Percentiles rank a stretch among this genome's conserved stretches.
These are phyloP conservation scores for Soucietia sequanensis DNA, from an alignment of 805 yeast species.

Conservation along the genomic window DNA sequence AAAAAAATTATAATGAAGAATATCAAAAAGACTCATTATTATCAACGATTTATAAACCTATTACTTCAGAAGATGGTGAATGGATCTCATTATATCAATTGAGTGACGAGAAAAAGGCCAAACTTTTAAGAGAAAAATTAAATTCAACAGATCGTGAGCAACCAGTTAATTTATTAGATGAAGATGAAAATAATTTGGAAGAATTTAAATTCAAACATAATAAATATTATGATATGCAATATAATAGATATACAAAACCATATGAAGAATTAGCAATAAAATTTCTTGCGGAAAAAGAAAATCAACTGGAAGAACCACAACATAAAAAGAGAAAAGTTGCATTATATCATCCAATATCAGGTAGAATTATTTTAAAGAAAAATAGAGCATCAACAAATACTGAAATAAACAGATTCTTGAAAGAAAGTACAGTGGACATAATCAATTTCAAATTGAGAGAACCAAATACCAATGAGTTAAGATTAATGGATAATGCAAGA, in stretches of 20 bases:
- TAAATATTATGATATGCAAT: conserved; percentile 79
- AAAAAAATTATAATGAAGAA: conserved; percentile 23
- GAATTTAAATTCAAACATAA: conserved; percentile 58
- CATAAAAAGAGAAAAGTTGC: conserved; percentile 53
- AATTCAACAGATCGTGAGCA: conserved; percentile 44
- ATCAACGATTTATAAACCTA: conserved; percentile 71
- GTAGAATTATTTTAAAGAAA: conserved; percentile 78
- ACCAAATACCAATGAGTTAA: conserved; percentile 68
- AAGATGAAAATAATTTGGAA: conserved; percentile 39
- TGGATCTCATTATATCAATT: conserved; percentile 62
- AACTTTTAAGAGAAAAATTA: conserved; percentile 23
- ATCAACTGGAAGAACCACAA: too few species aligned
- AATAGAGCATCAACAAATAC: conserved; percentile 67
- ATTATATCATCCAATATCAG: conserved; percentile 73
- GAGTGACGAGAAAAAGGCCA: conserved; percentile 19
- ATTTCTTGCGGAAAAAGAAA: conserved; percentile 40
- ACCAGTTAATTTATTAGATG: conserved; percentile 41
- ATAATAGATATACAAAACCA: conserved; percentile 43
- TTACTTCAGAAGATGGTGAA: conserved; percentile 66
- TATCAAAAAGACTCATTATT: conserved; percentile 40
- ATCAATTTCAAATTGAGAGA: conserved; percentile 66
- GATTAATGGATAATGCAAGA: conserved; percentile 64
- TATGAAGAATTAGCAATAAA: conserved; percentile 69
- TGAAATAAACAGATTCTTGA: conserved; percentile 53
- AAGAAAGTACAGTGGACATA: conserved; percentile 57